Conservation (phyloP, 2,329 filamentous ascomycete species). For the Sclerotinia glacialis region DNA sequence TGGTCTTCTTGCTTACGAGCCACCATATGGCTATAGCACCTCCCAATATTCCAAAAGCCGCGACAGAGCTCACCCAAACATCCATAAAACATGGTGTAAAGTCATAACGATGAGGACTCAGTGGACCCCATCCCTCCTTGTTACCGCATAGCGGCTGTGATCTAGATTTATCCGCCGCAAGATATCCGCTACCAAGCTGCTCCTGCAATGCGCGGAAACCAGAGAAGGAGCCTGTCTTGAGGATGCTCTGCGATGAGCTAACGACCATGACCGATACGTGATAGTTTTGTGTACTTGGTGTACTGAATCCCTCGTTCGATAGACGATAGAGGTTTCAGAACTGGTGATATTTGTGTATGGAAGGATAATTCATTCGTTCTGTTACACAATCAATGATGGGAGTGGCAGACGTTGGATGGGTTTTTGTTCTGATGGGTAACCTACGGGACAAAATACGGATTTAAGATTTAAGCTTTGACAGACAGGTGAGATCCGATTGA, state of each 20-base stretch:
- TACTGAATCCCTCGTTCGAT: conserved; percentile 23
- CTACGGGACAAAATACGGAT: conserved; percentile 10
- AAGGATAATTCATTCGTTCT: conserved; percentile 19
- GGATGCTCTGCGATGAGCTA: conserved; percentile 31
- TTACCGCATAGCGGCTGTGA: conserved; percentile 80
- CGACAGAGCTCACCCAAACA: conserved; percentile 77
- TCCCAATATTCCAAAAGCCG: conserved; percentile 72
- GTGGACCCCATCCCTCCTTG: conserved; percentile 88
- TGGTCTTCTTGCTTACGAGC: conserved; percentile 66
- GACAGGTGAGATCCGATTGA: not conserved
- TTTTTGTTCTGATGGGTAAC: conserved; percentile 7
- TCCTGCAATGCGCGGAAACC: conserved; percentile 51
- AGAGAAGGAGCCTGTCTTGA: conserved; percentile 57
- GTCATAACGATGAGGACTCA: conserved; percentile 85
- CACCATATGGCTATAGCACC: conserved; percentile 79
- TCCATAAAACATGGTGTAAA: conserved; percentile 98
- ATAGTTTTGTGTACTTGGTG: conserved; percentile 8
- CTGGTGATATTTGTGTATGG: conserved; percentile 13
- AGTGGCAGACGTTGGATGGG: conserved; percentile 5
- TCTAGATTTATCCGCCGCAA: conserved; percentile 44
- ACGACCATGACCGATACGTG: conserved; percentile 27
- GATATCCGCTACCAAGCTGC: conserved; percentile 57
- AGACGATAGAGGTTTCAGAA: conserved; percentile 26
- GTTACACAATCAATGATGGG: conserved; percentile 19
- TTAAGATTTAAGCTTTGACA: conserved; percentile 17